A percentile compares a stretch with the other conserved stretches of the same genome.
Evolutionary conservation across 306 rosid species (phyloP).

Genomic region (Casuarina glauca): DNA sequence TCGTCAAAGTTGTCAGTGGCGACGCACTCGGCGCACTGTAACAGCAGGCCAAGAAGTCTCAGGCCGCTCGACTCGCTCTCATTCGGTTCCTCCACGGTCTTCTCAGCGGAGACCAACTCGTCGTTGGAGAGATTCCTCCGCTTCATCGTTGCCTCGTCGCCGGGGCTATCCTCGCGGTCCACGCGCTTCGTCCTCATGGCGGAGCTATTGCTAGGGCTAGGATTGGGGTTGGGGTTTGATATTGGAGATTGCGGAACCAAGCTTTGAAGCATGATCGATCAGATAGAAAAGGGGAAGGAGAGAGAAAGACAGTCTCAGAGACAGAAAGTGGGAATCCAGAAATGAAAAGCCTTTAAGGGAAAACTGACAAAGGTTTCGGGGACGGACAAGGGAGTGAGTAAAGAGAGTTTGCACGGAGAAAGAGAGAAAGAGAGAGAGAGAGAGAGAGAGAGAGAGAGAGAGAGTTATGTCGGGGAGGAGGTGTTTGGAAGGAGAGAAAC

Average conservation of each 20-base stretch:
- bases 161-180: constrained; percentile 39
- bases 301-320: constrained; percentile 12
- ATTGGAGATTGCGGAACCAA: constrained; percentile 68
- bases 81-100: constrained; percentile 32
- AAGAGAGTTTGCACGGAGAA: constrained; percentile 39
- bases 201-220: constrained; percentile 30
- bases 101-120: constrained; percentile 35
- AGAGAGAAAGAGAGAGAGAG: constrained; percentile 26
- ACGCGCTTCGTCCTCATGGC: constrained; percentile 79
- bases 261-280: constrained; percentile 90
- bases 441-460: constrained; percentile 26
- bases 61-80: constrained; percentile 66
- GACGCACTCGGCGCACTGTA: constrained; percentile 95
- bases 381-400: constrained; percentile 44
- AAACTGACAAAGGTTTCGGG: constrained; percentile 51
- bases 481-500: constrained; percentile 24
- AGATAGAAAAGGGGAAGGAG: not conserved
- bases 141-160: constrained; percentile 41
- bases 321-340: constrained; percentile 42
- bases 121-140: constrained; percentile 35
- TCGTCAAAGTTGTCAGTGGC: constrained; percentile 74
- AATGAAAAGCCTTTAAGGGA: constrained; percentile 29
- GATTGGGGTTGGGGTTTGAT: constrained; percentile 6
- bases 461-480: not conserved
- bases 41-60: constrained; percentile 68